phyloP scores from a whole-genome alignment of 2,329 filamentous ascomycete genomes.

The Simplicillium aogashimaense region DNA sequence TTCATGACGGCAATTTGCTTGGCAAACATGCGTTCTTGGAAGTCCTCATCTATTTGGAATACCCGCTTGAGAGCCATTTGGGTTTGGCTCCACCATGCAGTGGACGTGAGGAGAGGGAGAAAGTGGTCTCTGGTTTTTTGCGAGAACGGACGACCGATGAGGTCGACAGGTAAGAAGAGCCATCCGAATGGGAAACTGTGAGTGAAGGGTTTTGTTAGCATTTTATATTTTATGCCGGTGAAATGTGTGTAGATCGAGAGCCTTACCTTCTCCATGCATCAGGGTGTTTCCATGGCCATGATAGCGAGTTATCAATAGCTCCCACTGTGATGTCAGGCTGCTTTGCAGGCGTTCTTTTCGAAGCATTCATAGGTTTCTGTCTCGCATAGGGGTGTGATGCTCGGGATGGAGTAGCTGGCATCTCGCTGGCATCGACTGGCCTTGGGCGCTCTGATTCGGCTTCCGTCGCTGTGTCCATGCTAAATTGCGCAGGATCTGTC shows the following conservation, averaged over 20 bases:
- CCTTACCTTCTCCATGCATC: conserved; percentile 64
- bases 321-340: conserved; percentile 65
- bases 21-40: conserved; percentile 98
- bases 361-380: conserved; percentile 77
- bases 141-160: conserved; percentile 94
- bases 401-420: conserved; percentile 27
- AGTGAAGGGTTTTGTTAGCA: background rate
- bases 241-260: background rate
- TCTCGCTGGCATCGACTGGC: conserved; percentile 44
- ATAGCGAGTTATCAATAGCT: conserved; percentile 95
- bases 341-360: conserved; percentile 34
- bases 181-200: conserved; percentile 96
- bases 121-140: conserved; percentile 91
- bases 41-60: conserved; percentile 88
- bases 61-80: conserved; percentile 76
- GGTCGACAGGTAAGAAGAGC: conserved; percentile 92
- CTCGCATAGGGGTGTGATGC: conserved; percentile 59
- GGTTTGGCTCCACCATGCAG: conserved; percentile 94
- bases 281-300: conserved; percentile 98
- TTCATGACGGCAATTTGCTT: conserved; percentile 98
- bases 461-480: conserved; percentile 42
- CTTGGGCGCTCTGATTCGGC: conserved; percentile 44
- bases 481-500: conserved; percentile 64
- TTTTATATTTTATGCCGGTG: no score
- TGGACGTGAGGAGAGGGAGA: conserved; percentile 87